phyloP scores from a whole-genome alignment of 2,329 filamentous ascomycete genomes.

The Pseudogymnoascus sp. region DNA sequence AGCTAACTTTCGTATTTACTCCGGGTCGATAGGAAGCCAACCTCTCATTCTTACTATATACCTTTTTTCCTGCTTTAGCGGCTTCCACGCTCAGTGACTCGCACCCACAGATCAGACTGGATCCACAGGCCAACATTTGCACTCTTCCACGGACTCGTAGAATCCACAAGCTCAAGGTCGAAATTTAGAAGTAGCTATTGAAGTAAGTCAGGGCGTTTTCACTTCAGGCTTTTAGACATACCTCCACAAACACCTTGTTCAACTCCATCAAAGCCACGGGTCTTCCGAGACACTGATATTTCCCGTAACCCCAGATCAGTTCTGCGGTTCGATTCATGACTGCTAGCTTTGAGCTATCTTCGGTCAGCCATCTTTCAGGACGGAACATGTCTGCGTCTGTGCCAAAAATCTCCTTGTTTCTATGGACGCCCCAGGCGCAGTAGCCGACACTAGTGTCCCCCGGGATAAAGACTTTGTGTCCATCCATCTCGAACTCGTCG shows the following conservation, averaged over 20 bases:
- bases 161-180: conserved; percentile 10
- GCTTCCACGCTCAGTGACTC: not conserved
- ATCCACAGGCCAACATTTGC: conserved; percentile 9
- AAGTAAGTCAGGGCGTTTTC: conserved; percentile 27
- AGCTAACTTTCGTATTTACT: too few species aligned
- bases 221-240: conserved; percentile 30
- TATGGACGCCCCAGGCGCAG: conserved; percentile 30
- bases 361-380: conserved; percentile 44
- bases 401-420: conserved; percentile 31
- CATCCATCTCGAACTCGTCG: conserved; percentile 2
- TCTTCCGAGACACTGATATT: conserved; percentile 40
- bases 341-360: conserved; percentile 26
- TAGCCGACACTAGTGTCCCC: conserved; percentile 18
- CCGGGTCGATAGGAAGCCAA: not conserved
- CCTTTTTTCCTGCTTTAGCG: not conserved
- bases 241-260: conserved; percentile 42
- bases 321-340: conserved; percentile 36
- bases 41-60: not conserved
- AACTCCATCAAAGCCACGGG: conserved; percentile 42
- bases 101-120: conserved; percentile 11
- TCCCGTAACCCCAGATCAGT: conserved; percentile 39
- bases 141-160: conserved; percentile 4
- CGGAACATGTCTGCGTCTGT: conserved; percentile 35
- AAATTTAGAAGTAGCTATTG: not conserved
- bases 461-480: conserved; percentile 13